A percentile compares a stretch with the other conserved stretches of the same genome.
Evolutionary conservation across 2,329 filamentous ascomycete species (phyloP).

Genomic region (Trichoderma citrinoviride): DNA sequence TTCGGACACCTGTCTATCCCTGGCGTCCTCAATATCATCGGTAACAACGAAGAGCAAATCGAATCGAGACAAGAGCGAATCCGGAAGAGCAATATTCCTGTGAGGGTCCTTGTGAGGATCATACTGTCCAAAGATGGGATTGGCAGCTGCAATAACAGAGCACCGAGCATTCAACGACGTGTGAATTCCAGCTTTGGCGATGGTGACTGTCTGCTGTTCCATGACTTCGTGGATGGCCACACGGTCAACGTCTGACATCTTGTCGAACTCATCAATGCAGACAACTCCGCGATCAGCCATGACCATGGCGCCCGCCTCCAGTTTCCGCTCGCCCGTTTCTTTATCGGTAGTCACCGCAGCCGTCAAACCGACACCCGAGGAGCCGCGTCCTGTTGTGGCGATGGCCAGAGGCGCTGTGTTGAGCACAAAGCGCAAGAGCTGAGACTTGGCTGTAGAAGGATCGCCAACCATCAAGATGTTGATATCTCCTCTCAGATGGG

Average conservation of each 20-base stretch:
- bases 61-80: conserved; percentile 96
- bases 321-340: conserved; percentile 89
- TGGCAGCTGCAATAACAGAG: conserved; percentile 93
- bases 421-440: conserved; percentile 90
- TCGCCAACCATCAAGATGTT: conserved; percentile 99
- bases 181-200: conserved; percentile 97
- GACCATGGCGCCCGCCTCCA: conserved; percentile 98
- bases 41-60: conserved; percentile 97
- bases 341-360: conserved; percentile 96
- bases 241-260: conserved; percentile 98
- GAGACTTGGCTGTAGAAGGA: conserved; percentile 97
- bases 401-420: conserved; percentile 97
- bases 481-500: conserved; percentile 96
- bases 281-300: conserved; percentile 95
- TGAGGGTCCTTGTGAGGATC: conserved; percentile 98
- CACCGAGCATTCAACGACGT: conserved; percentile 95
- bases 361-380: conserved; percentile 95
- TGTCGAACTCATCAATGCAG: conserved; percentile 99
- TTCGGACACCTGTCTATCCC: conserved; percentile 88
- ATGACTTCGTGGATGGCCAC: conserved; percentile 99
- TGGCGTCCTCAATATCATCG: conserved; percentile 93
- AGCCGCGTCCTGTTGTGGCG: conserved; percentile 93
- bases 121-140: conserved; percentile 97
- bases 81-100: conserved; percentile 95
- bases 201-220: conserved; percentile 99